Evolutionary conservation across 139 green algal genomes (phyloP).

Genomic region (Chlorella sp.): DNA sequence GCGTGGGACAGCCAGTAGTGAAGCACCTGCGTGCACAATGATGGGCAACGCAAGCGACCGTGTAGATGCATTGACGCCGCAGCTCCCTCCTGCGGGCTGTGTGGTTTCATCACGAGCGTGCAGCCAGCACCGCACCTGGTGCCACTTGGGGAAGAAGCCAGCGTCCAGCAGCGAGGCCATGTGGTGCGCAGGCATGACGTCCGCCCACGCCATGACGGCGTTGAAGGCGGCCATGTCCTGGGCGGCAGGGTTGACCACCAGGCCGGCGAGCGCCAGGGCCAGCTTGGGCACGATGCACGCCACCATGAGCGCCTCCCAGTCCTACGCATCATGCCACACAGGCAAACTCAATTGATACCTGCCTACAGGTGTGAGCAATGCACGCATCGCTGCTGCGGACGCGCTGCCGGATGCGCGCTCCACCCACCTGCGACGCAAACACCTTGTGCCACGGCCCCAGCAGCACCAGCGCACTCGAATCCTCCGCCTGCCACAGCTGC

Average conservation of each 20-base stretch:
- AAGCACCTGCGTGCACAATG: constrained; percentile 37
- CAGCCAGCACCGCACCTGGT: constrained; percentile 24
- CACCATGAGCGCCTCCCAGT: constrained; percentile 73
- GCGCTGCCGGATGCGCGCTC: too few species aligned
- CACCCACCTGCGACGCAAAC: background rate
- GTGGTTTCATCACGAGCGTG: too few species aligned
- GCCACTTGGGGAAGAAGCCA: constrained; percentile 82
- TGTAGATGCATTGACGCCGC: background rate
- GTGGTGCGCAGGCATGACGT: constrained; percentile 46
- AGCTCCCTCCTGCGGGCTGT: background rate
- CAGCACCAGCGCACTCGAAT: background rate
- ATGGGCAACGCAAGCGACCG: background rate
- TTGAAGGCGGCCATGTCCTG: constrained; percentile 79
- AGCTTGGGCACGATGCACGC: constrained; percentile 87
- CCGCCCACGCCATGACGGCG: constrained; percentile 77
- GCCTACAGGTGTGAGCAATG: too few species aligned
- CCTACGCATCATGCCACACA: too few species aligned
- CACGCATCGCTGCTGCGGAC: too few species aligned
- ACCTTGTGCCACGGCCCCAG: constrained; percentile 5
- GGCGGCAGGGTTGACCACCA: constrained; percentile 35
- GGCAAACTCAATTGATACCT: too few species aligned
- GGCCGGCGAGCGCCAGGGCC: constrained; percentile 19
- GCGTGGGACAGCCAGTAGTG: constrained; percentile 73
- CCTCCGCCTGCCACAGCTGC: constrained; percentile 5
- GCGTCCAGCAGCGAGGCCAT: constrained; percentile 62